These are phyloP conservation scores for Anthoceros angustus DNA, from an alignment of 225 moss, liverwort and hornwort species.

Conservation along the genomic window DNA sequence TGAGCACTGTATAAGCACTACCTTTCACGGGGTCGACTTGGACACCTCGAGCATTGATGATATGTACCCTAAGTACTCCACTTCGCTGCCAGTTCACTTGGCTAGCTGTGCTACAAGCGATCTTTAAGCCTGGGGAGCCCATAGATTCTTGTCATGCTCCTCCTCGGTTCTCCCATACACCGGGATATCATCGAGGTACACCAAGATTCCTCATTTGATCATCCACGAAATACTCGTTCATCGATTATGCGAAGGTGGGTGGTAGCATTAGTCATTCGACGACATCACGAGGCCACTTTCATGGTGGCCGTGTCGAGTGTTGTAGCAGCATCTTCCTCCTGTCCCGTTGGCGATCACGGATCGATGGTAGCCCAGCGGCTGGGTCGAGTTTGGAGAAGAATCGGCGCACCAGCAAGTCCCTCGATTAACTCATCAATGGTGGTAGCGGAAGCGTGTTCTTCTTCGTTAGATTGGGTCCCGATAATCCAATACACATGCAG, in stretches of 20 bases:
- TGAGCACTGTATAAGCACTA: not conserved
- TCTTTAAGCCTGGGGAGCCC: not conserved
- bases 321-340: not conserved
- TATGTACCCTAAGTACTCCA: not conserved
- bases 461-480: not conserved
- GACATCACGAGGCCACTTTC: constrained; percentile 8
- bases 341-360: not conserved
- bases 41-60: not conserved
- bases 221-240: not conserved
- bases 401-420: not conserved
- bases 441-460: not conserved
- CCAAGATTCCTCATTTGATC: not conserved
- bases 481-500: not conserved
- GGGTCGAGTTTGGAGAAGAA: constrained; percentile 10
- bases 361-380: constrained; percentile 7
- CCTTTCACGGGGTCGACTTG: not conserved
- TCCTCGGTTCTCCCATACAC: not conserved
- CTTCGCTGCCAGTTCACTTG: not conserved
- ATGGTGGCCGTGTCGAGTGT: not conserved
- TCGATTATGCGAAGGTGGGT: not conserved
- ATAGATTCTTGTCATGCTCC: not conserved
- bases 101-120: not conserved
- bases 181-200: constrained; percentile 4
- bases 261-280: constrained; percentile 8
- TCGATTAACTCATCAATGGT: not conserved